A percentile compares a stretch with the other conserved stretches of the same genome.
Conservation (phyloP, 2,329 filamentous ascomycete species). For the Penicillium sp. region DNA sequence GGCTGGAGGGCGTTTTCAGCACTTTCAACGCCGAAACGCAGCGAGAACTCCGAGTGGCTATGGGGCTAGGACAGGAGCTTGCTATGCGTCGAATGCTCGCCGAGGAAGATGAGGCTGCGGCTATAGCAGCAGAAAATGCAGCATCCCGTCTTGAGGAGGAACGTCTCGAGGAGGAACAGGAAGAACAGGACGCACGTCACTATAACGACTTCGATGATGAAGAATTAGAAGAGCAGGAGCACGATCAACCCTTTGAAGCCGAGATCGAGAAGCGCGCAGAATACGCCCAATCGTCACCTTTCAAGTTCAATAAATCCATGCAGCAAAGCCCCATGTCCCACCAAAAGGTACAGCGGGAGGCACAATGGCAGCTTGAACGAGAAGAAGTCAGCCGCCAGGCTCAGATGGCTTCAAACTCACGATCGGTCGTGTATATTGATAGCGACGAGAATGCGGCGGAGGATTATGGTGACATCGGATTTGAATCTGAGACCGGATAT, state of each 20-base stretch:
- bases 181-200: not conserved
- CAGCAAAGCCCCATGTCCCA: not conserved
- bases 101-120: constrained; percentile 10
- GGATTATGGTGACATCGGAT: constrained; percentile 9
- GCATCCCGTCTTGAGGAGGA: constrained; percentile 3
- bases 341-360: constrained; percentile 31
- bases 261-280: constrained; percentile 7
- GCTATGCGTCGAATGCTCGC: constrained; percentile 36
- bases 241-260: not conserved
- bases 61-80: constrained; percentile 46
- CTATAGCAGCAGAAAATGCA: constrained; percentile 5
- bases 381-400: constrained; percentile 47
- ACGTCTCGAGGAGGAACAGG: not conserved
- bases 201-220: constrained; percentile 7
- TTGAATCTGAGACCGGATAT: not conserved
- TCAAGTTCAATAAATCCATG: not conserved
- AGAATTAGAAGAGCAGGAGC: constrained; percentile 8
- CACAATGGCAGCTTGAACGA: constrained; percentile 48
- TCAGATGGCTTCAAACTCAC: constrained; percentile 40
- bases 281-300: not conserved
- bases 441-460: constrained; percentile 36
- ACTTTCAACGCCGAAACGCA: constrained; percentile 41
- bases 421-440: constrained; percentile 47
- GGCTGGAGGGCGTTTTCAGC: constrained; percentile 37
- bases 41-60: constrained; percentile 42